Evolutionary conservation across 768 basidiomycete genomes (phyloP).

Genomic region (Pleurotus eryngii): DNA sequence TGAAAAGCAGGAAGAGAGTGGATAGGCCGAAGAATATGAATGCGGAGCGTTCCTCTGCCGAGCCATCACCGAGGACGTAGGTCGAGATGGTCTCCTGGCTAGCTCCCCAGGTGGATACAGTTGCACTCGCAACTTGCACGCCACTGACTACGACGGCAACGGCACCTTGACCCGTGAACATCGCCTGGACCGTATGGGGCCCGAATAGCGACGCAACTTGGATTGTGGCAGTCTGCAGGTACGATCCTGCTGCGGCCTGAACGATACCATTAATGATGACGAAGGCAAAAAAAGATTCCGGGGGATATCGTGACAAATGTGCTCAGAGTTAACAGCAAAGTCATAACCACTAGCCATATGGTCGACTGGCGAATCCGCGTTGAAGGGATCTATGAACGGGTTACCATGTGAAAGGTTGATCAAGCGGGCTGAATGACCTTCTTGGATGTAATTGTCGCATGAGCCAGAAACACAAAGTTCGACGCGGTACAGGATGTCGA

Average conservation of each 20-base stretch:
- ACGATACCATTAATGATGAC: constrained; percentile 56
- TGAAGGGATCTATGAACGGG: constrained; percentile 49
- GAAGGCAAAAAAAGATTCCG: constrained; percentile 61
- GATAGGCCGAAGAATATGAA: constrained; percentile 73
- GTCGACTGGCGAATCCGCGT: constrained; percentile 52
- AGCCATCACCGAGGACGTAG: constrained; percentile 28
- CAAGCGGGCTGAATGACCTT: constrained; percentile 42
- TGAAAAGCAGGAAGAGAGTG: constrained; percentile 57
- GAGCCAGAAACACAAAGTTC: constrained; percentile 69
- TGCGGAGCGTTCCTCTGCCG: constrained; percentile 66
- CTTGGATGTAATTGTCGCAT: constrained; percentile 69
- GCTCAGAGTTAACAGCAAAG: constrained; percentile 60
- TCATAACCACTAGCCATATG: constrained; percentile 48
- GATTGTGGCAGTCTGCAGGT: constrained; percentile 73
- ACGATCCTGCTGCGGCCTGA: constrained; percentile 65
- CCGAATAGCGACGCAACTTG: constrained; percentile 85
- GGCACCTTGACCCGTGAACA: constrained; percentile 84
- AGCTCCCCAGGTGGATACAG: constrained; percentile 50
- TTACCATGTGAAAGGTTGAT: background rate
- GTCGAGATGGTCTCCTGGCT: constrained; percentile 24
- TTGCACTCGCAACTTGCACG: constrained; percentile 69
- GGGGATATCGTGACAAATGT: constrained; percentile 56
- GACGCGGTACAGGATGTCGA: constrained; percentile 59
- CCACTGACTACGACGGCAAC: constrained; percentile 78
- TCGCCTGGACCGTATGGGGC: constrained; percentile 62